These are phyloP conservation scores for Neurospora sp. DNA, from an alignment of 495 filamentous ascomycete species.

Conservation along the genomic window DNA sequence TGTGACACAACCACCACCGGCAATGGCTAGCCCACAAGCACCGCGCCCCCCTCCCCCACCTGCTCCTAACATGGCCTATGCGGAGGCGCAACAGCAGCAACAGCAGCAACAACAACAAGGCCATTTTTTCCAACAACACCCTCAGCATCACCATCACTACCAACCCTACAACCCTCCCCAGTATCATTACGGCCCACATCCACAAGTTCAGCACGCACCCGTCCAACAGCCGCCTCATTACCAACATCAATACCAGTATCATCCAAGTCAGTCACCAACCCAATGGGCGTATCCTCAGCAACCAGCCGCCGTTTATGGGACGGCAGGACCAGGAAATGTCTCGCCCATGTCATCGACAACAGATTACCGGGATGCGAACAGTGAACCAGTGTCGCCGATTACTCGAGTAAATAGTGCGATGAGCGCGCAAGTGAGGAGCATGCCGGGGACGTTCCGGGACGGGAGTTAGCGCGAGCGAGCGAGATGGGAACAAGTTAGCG, in stretches of 20 bases:
- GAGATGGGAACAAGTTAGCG: not conserved
- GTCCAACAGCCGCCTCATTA: not conserved
- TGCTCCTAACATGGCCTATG: not conserved
- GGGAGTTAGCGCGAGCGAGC: not conserved
- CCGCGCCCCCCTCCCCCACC: not conserved
- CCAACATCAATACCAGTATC: not conserved
- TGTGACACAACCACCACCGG: not conserved
- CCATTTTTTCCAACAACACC: not conserved
- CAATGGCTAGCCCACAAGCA: not conserved
- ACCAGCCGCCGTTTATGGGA: not conserved
- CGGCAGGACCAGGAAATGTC: not conserved
- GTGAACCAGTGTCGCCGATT: not conserved
- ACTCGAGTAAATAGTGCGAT: not conserved
- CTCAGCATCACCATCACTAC: not conserved
- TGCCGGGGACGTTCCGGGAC: not conserved
- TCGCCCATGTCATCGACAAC: not conserved
- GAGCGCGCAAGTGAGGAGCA: not conserved
- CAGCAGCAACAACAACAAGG: not conserved
- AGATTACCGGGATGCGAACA: not conserved
- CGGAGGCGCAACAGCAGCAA: not conserved
- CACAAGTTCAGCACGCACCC: not conserved
- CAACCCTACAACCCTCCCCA: not conserved
- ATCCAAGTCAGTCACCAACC: not conserved
- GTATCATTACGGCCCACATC: not conserved
- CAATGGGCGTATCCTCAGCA: not conserved